These are phyloP conservation scores for Rosa hybrid DNA, from an alignment of 331 rosid genomes.

Conservation along the genomic window DNA sequence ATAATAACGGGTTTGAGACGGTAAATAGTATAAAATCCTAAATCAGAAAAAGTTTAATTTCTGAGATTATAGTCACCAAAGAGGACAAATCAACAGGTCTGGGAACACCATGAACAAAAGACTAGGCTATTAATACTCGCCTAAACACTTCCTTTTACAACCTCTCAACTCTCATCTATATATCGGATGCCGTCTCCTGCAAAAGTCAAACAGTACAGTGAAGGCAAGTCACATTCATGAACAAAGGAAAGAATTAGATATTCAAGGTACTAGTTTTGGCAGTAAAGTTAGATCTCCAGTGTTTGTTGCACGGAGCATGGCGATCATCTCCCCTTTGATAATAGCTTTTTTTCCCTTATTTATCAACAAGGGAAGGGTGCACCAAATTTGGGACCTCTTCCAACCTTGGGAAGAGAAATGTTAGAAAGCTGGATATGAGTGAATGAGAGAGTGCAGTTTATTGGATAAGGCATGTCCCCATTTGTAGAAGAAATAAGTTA, in stretches of 20 bases:
- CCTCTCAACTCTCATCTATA: conserved; percentile 50
- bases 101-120: conserved; percentile 52
- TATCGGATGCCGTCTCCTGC: conserved; percentile 96
- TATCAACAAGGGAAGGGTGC: neutral
- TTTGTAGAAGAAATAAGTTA: neutral
- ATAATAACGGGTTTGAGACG: conserved; percentile 20
- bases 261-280: neutral
- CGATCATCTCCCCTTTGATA: neutral
- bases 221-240: conserved; percentile 3
- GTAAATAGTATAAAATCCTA: neutral
- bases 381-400: neutral
- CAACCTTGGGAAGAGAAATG: neutral
- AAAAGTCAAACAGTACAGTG: conserved; percentile 23
- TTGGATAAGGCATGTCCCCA: neutral
- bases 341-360: neutral
- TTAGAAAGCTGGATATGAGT: neutral
- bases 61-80: conserved; percentile 32
- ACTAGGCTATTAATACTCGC: conserved; percentile 46
- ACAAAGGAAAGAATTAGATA: neutral
- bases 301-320: neutral
- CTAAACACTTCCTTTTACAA: conserved; percentile 32
- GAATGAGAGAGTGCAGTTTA: neutral
- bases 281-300: neutral
- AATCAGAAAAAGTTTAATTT: conserved; percentile 31
- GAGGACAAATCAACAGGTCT: conserved; percentile 38